Conservation (phyloP, 2,329 filamentous ascomycete genomes). For the Aspergillus fumigatiaffinis region DNA sequence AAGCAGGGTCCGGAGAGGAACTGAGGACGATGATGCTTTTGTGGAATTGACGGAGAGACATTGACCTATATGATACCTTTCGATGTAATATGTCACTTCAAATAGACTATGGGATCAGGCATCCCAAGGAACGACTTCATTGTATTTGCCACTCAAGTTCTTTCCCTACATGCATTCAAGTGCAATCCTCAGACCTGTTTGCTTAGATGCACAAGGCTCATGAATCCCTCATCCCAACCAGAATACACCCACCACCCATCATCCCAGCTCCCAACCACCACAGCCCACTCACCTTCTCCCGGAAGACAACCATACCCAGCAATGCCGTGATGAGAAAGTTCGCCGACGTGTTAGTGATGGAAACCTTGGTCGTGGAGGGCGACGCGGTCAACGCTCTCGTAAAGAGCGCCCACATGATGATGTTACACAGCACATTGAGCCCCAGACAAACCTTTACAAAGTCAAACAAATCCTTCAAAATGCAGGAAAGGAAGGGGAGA, state of each 20-base stretch:
- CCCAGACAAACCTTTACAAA: conserved; percentile 52
- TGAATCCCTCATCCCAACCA: conserved; percentile 56
- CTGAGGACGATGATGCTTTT: conserved; percentile 48
- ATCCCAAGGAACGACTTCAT: neutral
- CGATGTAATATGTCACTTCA: neutral
- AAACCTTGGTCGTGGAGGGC: conserved; percentile 59
- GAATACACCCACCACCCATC: conserved; percentile 59
- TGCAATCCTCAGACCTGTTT: neutral
- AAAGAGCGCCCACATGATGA: conserved; percentile 63
- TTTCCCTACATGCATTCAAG: neutral
- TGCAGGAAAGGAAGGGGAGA: conserved; percentile 8
- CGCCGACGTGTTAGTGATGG: conserved; percentile 60
- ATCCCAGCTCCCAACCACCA: conserved; percentile 61
- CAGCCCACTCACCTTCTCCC: conserved; percentile 51
- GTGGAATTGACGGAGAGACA: conserved; percentile 44
- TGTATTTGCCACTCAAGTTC: neutral
- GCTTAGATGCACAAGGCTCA: conserved; percentile 1
- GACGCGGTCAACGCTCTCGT: conserved; percentile 59
- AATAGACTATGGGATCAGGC: conserved; percentile 2
- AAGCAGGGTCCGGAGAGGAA: conserved; percentile 48
- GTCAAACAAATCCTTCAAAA: conserved; percentile 15
- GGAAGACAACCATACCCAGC: conserved; percentile 56
- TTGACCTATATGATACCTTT: neutral
- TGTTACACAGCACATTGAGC: conserved; percentile 60
- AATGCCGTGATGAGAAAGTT: conserved; percentile 62